Evolutionary conservation across 257 asterid species (phyloP).

Genomic region (Primulina huaijiensis): DNA sequence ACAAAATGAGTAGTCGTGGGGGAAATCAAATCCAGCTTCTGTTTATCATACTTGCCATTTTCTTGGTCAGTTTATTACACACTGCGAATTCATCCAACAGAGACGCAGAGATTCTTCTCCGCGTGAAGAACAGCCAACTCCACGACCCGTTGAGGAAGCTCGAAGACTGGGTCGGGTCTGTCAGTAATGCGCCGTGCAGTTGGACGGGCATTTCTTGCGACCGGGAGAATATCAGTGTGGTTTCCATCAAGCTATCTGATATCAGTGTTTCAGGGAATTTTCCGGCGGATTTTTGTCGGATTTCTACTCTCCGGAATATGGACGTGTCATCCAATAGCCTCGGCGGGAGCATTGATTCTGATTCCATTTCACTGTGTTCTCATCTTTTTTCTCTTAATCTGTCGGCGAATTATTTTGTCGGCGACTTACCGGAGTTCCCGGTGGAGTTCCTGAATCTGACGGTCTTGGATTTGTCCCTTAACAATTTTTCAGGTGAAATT

Average conservation of each 20-base stretch:
- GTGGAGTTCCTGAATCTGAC: slow-evolving; percentile 44
- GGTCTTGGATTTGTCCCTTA: slow-evolving; percentile 42
- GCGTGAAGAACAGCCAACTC: slow-evolving; percentile 49
- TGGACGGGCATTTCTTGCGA: slow-evolving; percentile 74
- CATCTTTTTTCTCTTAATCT: slow-evolving; percentile 45
- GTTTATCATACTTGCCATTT: slow-evolving; percentile 17
- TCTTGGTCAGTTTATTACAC: slow-evolving; percentile 30
- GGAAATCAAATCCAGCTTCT: slow-evolving; percentile 2
- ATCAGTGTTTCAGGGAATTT: slow-evolving; percentile 42
- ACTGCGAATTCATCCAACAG: slow-evolving; percentile 34
- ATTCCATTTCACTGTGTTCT: slow-evolving; percentile 51
- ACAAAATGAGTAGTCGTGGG: slow-evolving; percentile 26
- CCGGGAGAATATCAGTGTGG: slow-evolving; percentile 32
- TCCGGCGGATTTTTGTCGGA: slow-evolving; percentile 74
- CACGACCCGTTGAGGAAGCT: slow-evolving; percentile 45
- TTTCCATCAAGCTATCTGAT: slow-evolving; percentile 46
- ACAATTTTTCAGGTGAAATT: slow-evolving; percentile 69
- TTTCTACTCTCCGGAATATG: slow-evolving; percentile 47
- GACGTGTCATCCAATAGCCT: slow-evolving; percentile 49
- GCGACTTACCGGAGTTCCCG: slow-evolving; percentile 50
- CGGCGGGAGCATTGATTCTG: slow-evolving; percentile 40
- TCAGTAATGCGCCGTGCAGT: slow-evolving; percentile 54
- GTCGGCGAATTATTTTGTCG: slow-evolving; percentile 56
- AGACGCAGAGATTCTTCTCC: slow-evolving; percentile 59
- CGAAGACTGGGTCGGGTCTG: slow-evolving; percentile 43